Evolutionary conservation across 2,329 filamentous ascomycete species (phyloP), one percentile per base, ranked within the genome.

Genomic region (Davidsoniella eucalypti): DNA sequence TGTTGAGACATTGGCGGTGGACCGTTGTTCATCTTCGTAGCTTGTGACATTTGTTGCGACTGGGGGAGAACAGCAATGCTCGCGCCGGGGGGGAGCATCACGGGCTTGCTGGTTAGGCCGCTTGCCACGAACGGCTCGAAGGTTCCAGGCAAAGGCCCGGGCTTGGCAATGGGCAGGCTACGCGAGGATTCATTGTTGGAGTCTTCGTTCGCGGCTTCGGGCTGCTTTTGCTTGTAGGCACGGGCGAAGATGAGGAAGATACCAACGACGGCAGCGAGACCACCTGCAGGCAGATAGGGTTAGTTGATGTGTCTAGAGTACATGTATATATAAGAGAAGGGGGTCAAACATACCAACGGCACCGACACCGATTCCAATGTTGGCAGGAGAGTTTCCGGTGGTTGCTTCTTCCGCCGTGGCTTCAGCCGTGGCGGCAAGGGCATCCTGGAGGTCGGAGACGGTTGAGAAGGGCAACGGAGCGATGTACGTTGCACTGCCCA

Each of bases 51-150:
- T 9, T 38, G 21, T 17, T 16, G 38, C 7, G 37, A 10, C 7
- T 44, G 5, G 12, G 50, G 50, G 23, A 39, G 12, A n/a, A 41
- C 29, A 18, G 50, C 39, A 29, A 44, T 42, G n/a, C 17, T 37
- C 40, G 49, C 36, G 5, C 47, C 51, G 10, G 51, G 51, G n/a
- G 51, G 51, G n/a, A 53, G 29, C 51, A 53, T 53, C 21, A 53
- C 48, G 10, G 47, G 47, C 46, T 41, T 41, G 23, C 39, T 46
- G 16, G 49, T 51, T 9, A 51, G 37, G 21, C 49, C 44, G 17
- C 41, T 40, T 42, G 33, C 43, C 5, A 29, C n/a, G 33, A 53
- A 53, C 3, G 51, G 51, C 38, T 44, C 51, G 38, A 47, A 53
- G 23, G 51, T 53, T 4, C 51, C 51, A 1, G 51, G 51, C 23